Evolutionary conservation across 2,329 filamentous ascomycete species (phyloP).

Genomic region (Volutella citrinella): DNA sequence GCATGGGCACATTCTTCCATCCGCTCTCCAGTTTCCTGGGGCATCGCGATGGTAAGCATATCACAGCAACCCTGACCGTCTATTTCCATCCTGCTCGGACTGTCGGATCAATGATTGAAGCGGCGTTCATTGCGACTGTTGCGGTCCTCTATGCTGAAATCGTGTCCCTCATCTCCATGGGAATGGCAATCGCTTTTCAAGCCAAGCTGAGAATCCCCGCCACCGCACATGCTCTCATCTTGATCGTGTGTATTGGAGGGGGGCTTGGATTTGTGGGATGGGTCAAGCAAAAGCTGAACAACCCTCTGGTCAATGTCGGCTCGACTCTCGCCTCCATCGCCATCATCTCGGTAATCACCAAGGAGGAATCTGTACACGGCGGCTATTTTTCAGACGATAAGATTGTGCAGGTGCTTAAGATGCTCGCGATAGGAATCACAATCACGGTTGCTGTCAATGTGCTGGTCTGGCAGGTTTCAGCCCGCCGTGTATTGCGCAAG

Average conservation of each 20-base stretch:
- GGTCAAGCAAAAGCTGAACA: constrained; percentile 77
- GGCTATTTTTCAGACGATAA: constrained; percentile 80
- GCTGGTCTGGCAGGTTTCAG: constrained; percentile 74
- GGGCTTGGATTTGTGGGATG: constrained; percentile 85
- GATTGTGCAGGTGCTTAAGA: constrained; percentile 77
- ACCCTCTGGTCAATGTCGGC: constrained; percentile 78
- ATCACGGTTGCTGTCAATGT: constrained; percentile 73
- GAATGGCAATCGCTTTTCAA: constrained; percentile 76
- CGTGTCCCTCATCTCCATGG: constrained; percentile 82
- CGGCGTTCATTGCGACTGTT: constrained; percentile 69
- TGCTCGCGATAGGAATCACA: constrained; percentile 74
- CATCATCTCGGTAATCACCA: constrained; percentile 85
- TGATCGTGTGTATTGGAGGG: constrained; percentile 81
- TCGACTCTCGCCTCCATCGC: constrained; percentile 84
- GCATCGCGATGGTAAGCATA: constrained; percentile 85
- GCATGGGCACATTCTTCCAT: constrained; percentile 79
- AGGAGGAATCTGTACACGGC: constrained; percentile 82
- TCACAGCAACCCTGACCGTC: constrained; percentile 89
- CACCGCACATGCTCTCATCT: constrained; percentile 73
- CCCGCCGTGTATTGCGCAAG: constrained; percentile 67
- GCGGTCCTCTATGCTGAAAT: constrained; percentile 71
- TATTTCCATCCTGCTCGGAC: constrained; percentile 92
- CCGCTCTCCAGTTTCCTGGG: constrained; percentile 72
- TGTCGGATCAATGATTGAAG: constrained; percentile 86
- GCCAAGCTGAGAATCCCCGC: constrained; percentile 61